Evolutionary conservation across 768 basidiomycete species (phyloP).

Genomic region (Tylopilus cervinicoccineus): DNA sequence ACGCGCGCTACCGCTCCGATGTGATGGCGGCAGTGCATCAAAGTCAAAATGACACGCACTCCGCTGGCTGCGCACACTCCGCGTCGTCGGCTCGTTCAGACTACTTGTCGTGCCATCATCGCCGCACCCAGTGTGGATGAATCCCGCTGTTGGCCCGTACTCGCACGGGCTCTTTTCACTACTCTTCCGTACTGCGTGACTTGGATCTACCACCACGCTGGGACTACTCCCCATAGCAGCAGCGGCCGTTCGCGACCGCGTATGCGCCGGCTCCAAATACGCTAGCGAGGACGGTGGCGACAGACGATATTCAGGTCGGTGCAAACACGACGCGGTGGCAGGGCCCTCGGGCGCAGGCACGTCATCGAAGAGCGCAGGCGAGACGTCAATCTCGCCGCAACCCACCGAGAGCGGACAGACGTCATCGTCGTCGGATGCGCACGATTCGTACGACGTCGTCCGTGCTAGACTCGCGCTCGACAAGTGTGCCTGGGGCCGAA

Average conservation of each 20-base stretch:
- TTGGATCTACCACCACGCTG: not conserved
- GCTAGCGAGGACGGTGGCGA: slow-evolving; percentile 18
- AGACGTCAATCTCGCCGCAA: slow-evolving; percentile 33
- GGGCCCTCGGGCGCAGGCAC: slow-evolving; percentile 43
- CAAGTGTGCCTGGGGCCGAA: slow-evolving; percentile 1
- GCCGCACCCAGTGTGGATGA: slow-evolving; percentile 21
- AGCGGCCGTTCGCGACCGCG: slow-evolving; percentile 1
- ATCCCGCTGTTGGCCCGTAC: slow-evolving; percentile 29
- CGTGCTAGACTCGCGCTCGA: slow-evolving; percentile 5
- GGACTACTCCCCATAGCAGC: not conserved
- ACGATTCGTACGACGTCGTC: slow-evolving; percentile 18
- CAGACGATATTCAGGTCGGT: slow-evolving; percentile 26
- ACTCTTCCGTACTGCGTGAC: not conserved
- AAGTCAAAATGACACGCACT: slow-evolving; percentile 26
- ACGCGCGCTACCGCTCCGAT: no score
- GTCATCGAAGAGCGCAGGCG: slow-evolving; percentile 43
- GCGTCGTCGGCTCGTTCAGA: slow-evolving; percentile 3
- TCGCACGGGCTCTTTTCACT: not conserved
- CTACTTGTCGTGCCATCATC: slow-evolving; percentile 10
- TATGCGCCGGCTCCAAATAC: slow-evolving; percentile 16
- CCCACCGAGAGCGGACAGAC: slow-evolving; percentile 12
- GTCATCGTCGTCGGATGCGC: slow-evolving; percentile 12
- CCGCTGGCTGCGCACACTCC: slow-evolving; percentile 14
- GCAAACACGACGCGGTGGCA: slow-evolving; percentile 37
- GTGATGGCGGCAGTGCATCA: slow-evolving; percentile 7